Conservation (phyloP, 768 basidiomycete genomes). For the Piloderma croceum region DNA sequence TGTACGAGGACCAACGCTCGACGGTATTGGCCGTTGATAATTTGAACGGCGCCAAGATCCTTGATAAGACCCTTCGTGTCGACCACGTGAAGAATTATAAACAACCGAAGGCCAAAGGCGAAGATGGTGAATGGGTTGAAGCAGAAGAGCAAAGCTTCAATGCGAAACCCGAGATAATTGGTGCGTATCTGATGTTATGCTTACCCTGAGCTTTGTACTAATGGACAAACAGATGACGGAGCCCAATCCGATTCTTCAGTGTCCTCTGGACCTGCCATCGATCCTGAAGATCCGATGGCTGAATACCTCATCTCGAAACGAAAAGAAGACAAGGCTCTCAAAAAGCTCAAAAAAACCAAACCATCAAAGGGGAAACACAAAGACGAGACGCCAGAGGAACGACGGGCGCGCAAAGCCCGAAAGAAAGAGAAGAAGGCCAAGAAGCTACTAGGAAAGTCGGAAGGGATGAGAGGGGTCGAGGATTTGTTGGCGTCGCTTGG, state of each 20-base stretch:
- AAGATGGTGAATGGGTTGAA: slow-evolving; percentile 82
- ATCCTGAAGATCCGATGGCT: slow-evolving; percentile 97
- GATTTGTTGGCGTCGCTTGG: slow-evolving; percentile 52
- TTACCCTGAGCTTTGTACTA: neutral
- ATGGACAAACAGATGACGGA: slow-evolving; percentile 36
- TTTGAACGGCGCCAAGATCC: slow-evolving; percentile 88
- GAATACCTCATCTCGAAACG: slow-evolving; percentile 80
- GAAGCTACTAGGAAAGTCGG: slow-evolving; percentile 49
- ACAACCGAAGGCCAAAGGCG: slow-evolving; percentile 73
- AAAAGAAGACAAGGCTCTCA: slow-evolving; percentile 60
- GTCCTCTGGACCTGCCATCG: slow-evolving; percentile 62
- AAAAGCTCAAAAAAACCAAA: slow-evolving; percentile 55
- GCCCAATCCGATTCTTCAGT: slow-evolving; percentile 62
- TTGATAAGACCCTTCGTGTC: slow-evolving; percentile 83
- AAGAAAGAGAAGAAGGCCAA: slow-evolving; percentile 64
- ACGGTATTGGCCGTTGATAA: slow-evolving; percentile 97
- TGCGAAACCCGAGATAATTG: slow-evolving; percentile 72
- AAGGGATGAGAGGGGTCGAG: slow-evolving; percentile 61
- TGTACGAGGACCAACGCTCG: slow-evolving; percentile 98
- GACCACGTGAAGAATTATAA: slow-evolving; percentile 93
- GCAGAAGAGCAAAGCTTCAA: slow-evolving; percentile 83
- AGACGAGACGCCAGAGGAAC: slow-evolving; percentile 76
- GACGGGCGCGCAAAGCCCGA: slow-evolving; percentile 64
- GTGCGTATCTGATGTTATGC: slow-evolving; percentile 31
- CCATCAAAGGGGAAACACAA: slow-evolving; percentile 52